Base-by-base conservation (phyloP, 805 yeast genomes). In the Ogataea ramenticola region DNA sequence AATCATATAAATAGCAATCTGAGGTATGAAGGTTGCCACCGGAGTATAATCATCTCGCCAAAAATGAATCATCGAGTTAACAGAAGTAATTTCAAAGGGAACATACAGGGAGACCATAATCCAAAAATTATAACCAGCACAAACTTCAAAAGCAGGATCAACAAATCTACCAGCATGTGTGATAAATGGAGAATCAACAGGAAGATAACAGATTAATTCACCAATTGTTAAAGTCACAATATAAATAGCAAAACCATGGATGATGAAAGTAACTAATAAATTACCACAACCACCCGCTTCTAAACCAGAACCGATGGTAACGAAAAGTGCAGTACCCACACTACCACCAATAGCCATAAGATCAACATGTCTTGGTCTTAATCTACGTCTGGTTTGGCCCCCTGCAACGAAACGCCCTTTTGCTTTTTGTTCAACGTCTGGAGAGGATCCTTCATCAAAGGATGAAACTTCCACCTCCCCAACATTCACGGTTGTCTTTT, bases 11-110 rank as follows among this genome's bases (percentile, higher is more conserved):
- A 86, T 57, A 2, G 72, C 77, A 19, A 81, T 70, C 59, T 83
- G 90, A 2, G 86, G 71, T 1, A 75, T 72, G 47, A 87, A 67
- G 2, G 89, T 75, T 17, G 77, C 82, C 0, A 81, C 95, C 0
- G 91, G 82, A 1, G 80, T 72, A 58, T 79, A 86, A 52, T 80
- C 90, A 49, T 77, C 79, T 47, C 86, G 69, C 96, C 96, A 87
- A 55, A 71, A 87, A 56, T 86, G 89, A 39, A 87, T 71, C 54
- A 87, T 79, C 14, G 87, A 74, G 51, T 86, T 84, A 9, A 83
- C 90, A 7, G 89, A 84, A 8, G 84, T 84, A 43, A 87, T 80
- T 63, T 88, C 96, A 54, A 81, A 85, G 2, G 96, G 96, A 41
- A 87, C 82, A 47, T 80, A 79, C 0, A 85, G 80, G 49, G 89